These are phyloP conservation scores for Bacterosira constricta DNA, from an alignment of 108 stramenopile genomes.

Conservation along the genomic window DNA sequence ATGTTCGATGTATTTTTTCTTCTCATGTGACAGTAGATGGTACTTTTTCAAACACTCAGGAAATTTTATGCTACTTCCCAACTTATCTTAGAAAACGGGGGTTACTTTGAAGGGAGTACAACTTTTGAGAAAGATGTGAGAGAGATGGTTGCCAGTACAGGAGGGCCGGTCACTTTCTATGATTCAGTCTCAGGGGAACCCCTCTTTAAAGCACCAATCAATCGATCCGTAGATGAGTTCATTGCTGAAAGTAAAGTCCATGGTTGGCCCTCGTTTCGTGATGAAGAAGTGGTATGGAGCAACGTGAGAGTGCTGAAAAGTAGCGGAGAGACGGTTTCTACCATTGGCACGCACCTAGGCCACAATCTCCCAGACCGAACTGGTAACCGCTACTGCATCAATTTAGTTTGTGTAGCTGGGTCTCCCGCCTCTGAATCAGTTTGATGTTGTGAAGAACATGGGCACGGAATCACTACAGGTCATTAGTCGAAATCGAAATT, in stretches of 20 bases:
- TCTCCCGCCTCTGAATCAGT: constrained; percentile 36
- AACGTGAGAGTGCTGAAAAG: constrained; percentile 79
- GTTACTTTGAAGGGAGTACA: constrained; percentile 25
- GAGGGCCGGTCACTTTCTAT: constrained; percentile 48
- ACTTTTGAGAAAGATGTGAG: constrained; percentile 40
- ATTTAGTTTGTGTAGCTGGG: constrained; percentile 89
- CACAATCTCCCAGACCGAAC: constrained; percentile 82
- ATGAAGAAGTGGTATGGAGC: constrained; percentile 84
- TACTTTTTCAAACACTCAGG: no score
- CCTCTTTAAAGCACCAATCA: constrained; percentile 48
- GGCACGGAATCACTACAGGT: no score
- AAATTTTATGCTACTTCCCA: no score
- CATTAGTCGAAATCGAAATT: no score
- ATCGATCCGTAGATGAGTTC: constrained; percentile 60
- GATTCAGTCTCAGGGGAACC: constrained; percentile 49
- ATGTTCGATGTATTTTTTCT: no score
- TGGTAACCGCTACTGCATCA: constrained; percentile 94
- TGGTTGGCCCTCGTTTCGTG: constrained; percentile 78
- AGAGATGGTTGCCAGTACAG: constrained; percentile 4
- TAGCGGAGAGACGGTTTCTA: constrained; percentile 85
- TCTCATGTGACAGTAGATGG: no score
- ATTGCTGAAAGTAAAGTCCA: constrained; percentile 49
- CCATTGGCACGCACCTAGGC: constrained; percentile 82
- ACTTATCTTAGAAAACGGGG: no score
- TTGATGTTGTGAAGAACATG: no score